Base-by-base conservation (phyloP, 1,139 yeast species). In the Hyphopichia wangnamkhiaoensis region DNA sequence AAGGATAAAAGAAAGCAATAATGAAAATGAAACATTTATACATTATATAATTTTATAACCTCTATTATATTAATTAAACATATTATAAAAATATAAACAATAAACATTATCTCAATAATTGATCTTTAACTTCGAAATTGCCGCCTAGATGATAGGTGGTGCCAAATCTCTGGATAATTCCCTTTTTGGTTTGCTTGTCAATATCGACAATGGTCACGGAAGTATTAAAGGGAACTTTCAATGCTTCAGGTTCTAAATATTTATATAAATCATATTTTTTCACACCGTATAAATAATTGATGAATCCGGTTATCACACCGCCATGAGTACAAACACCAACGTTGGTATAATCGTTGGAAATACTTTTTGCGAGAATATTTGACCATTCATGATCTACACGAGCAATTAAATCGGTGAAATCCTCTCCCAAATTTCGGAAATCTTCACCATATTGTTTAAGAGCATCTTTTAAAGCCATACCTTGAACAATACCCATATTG, bases 321-420 rank as follows among this genome's bases (percentile, higher is more conserved):
- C 97, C 97, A 56, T 90, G 97, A 10, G 93, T 81, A 41, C 93
- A 82, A 19, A 89, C 46, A 20, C 82, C 67, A 1, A 85, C 73
- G 44, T 84, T 84, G 34, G 61, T 57, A 44, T 67, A 58, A 15
- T 59, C 59, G 3, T 63, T 53, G 1, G 52, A 53, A 2, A 52
- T 46, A 8, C 79, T 66, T 13, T 62, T 61, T 6, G 63, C 63
- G 3, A 81, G 54, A 0, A 82, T 58, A 2, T 46, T 41, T 16
- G 70, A 63, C 71, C 86, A 74, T 34, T 77, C 80, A 2, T 52
- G 41, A 9, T 65, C 64, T 7, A 89, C 66, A 33, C 96, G 68
- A 1, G 46, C 55, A 18, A 72, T 53, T 40, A 89, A 73, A 15
- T 60, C 71, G 0, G 57, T 54, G 12, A 67, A 63, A 2, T 67